phyloP scores from a whole-genome alignment of 179 eudicot species.

The Beta macrorhiza region DNA sequence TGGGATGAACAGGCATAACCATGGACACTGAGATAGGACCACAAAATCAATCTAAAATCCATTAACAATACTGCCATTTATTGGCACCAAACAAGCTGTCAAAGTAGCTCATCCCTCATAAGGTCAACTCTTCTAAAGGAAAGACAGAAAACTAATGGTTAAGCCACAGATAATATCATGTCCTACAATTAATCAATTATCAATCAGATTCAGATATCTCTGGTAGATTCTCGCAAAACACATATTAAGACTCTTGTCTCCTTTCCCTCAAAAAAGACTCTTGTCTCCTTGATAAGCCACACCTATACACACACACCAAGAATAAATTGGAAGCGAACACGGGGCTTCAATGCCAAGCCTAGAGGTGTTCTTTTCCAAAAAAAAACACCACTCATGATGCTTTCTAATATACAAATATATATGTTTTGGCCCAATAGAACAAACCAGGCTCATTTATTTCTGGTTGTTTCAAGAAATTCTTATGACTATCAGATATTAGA shows the following conservation, averaged over 20 bases:
- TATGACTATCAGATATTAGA: neutral
- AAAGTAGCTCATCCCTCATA: neutral
- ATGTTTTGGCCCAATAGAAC: too few relatives aligned
- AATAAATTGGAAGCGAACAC: neutral
- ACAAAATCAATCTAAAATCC: too few relatives aligned
- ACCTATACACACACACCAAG: neutral
- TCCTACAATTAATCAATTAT: neutral
- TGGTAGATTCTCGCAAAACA: neutral
- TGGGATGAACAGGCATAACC: too few relatives aligned
- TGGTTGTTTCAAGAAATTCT: neutral
- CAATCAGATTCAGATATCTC: neutral
- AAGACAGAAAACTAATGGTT: neutral
- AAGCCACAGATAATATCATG: neutral
- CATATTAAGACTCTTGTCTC: neutral
- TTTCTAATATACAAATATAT: too few relatives aligned
- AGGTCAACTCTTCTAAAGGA: neutral
- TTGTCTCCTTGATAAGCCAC: too few relatives aligned
- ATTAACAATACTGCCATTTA: too few relatives aligned
- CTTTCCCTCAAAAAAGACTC: too few relatives aligned
- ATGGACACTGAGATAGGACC: too few relatives aligned
- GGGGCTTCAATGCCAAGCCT: neutral
- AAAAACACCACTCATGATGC: too few relatives aligned
- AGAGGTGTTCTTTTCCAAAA: too few relatives aligned
- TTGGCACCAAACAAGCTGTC: neutral
- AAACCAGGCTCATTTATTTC: too few relatives aligned